Conservation (phyloP, 1,284 basidiomycete genomes). For the Jaminaea rosea region DNA sequence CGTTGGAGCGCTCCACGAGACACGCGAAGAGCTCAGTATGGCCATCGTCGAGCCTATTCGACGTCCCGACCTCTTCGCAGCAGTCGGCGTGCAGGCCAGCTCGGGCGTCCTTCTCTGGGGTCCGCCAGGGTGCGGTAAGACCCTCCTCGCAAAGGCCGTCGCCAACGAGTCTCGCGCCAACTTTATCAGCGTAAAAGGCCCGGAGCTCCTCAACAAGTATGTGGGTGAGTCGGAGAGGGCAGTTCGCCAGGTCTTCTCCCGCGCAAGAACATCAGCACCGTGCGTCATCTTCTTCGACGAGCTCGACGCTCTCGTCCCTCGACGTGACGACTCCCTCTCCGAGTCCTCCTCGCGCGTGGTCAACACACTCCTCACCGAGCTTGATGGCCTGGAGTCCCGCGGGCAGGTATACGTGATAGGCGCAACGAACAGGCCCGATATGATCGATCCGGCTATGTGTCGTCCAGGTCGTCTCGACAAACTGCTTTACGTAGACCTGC, state of each 20-base stretch:
- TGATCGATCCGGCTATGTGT: conserved; percentile 98
- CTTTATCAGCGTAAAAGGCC: conserved; percentile 95
- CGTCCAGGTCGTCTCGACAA: conserved; percentile 92
- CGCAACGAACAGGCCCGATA: conserved; percentile 96
- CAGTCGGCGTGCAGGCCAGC: conserved; percentile 69
- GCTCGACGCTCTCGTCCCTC: conserved; percentile 86
- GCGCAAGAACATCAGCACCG: conserved; percentile 75
- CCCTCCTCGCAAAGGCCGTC: conserved; percentile 87
- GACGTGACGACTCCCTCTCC: conserved; percentile 79
- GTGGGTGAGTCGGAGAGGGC: conserved; percentile 95
- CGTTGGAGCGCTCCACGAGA: conserved; percentile 78
- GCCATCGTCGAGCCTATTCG: conserved; percentile 91
- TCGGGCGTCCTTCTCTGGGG: conserved; percentile 90
- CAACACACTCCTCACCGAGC: conserved; percentile 89
- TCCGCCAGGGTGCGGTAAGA: conserved; percentile 95
- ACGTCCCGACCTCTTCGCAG: conserved; percentile 75
- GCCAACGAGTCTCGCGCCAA: conserved; percentile 89
- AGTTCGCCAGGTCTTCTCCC: conserved; percentile 82
- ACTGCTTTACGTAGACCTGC: conserved; percentile 89
- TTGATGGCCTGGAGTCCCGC: conserved; percentile 83
- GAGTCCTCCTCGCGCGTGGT: conserved; percentile 95
- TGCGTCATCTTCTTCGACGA: conserved; percentile 95
- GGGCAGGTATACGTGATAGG: conserved; percentile 87
- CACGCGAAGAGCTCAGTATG: conserved; percentile 88
- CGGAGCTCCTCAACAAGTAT: conserved; percentile 95